Base-by-base conservation (phyloP, 768 basidiomycete genomes). In the Psilocybe subaeruginosa region DNA sequence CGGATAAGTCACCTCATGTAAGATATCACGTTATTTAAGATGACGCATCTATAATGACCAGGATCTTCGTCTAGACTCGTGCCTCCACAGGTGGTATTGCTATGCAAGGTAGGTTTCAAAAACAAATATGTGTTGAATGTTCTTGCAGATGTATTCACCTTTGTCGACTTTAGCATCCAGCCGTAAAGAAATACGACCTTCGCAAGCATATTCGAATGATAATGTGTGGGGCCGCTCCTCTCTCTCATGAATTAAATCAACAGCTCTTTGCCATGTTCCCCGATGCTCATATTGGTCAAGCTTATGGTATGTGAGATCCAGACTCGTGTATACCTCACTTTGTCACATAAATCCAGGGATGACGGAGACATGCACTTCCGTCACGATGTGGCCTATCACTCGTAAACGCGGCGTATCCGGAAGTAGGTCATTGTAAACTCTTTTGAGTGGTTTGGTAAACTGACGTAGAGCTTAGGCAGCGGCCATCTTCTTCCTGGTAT, bases 291-390 rank as follows among this genome's bases (percentile, higher is more conserved):
- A 82, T 86, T 41, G 85, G 85, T 0, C 86, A 88, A 70, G 82
- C 80, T 4, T 87, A 86, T 61, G 86, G 86, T 82, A 56, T 19
- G 73, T 19, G 16, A 35, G 33, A 35, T 35, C 6, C 33, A 35
- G 33, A 35, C 11, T 11, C 7, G 11, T 7, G 11, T 7, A 35
- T 35, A 35, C 6, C 33, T 11, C 33, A 35, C 6, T 35, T 7
- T 35, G 7, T 35, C 33, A 35, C 11, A 35, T 35, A 35, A 11
- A 23, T 6, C 54, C 19, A 90, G 88, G 89, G 4, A 82, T 88
- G 83, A 91, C 90, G 0, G 90, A 91, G 68, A 79, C 84, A 0
- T 79, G 80, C 58, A 85, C 86, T 0, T 78, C 82, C 7, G 77
- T 82, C 6, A 70, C 78, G 12, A 80, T 85, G 74, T 83, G 81